Base-by-base conservation (phyloP, 768 basidiomycete species). In the Lentinula aciculospora region DNA sequence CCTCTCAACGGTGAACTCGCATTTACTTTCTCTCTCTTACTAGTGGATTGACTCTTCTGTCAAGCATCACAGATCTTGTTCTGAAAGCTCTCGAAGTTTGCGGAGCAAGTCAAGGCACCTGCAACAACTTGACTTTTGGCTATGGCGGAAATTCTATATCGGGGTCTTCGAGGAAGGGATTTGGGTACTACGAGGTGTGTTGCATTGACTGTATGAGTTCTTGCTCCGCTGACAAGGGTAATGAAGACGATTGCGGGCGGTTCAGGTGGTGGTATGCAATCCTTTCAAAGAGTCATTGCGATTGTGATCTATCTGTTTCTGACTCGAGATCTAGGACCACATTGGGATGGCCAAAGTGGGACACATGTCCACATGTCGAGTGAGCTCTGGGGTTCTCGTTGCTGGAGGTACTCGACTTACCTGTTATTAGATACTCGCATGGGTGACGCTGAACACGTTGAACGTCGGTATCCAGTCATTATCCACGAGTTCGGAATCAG, bases 351-450 rank as follows among this genome's bases (percentile, higher is more conserved):
- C 9, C 47, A 48, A 29, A 50, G 48, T 21, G 48, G 48, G 31
- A 50, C 48, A 5, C 48, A 54, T 25, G 53, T 54, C 12, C 53
- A 54, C 15, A 40, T 54, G 53, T 54, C 53, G 21, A 42, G 36
- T 54, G 23, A 25, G 37, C 17, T 31, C 12, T n/a, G 10, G 2
- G 15, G 31, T 7, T 19, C 49, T 2, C 15, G 9, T n/a, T 2
- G 29, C 21, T 31, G 25, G 17, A 13, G 13, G 17, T 23, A 5
- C 9, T 36, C 13, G 8, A 21, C 13, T 40, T 6, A 32, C 39
- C 3, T 44, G 25, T 23, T 13, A 46, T 31, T 29, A 39, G 37
- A 58, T 45, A 58, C 48, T 19, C 47, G 48, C 8, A 51, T 58
- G 29, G 27, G 31, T 25, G 57, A 58, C 49, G 23, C 34, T 34